Conservation (phyloP, 2,329 filamentous ascomycete genomes). For the Exserohilum rostratum region DNA sequence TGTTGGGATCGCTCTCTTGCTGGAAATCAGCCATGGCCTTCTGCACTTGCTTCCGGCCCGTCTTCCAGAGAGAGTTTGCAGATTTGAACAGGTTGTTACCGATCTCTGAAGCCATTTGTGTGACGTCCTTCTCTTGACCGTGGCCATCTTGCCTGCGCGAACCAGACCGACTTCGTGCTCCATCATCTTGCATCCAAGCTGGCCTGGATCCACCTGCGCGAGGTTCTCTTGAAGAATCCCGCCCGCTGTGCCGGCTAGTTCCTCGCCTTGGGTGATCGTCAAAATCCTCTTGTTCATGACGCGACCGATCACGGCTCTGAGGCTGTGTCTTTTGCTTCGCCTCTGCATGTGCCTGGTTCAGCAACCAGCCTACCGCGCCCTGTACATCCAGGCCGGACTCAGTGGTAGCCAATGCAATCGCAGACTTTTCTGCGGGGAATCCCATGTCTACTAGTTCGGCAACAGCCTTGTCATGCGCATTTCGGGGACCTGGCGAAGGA, state of each 20-base stretch:
- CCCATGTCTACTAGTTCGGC: conserved; percentile 94
- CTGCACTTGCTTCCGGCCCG: conserved; percentile 88
- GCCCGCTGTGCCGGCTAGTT: conserved; percentile 35
- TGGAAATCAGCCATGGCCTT: conserved; percentile 89
- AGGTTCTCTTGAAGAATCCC: conserved; percentile 42
- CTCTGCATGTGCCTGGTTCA: conserved; percentile 89
- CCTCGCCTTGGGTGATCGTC: conserved; percentile 34
- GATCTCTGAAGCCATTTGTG: conserved; percentile 81
- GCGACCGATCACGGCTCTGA: conserved; percentile 35
- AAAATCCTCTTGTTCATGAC: conserved; percentile 31
- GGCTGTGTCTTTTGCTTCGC: conserved; percentile 70
- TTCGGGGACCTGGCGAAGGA: conserved; percentile 35
- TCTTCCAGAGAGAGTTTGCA: conserved; percentile 94
- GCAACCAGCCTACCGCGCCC: conserved; percentile 83
- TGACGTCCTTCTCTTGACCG: conserved; percentile 71
- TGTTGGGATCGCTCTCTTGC: conserved; percentile 72
- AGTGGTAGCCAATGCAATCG: conserved; percentile 77
- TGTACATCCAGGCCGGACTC: conserved; percentile 81
- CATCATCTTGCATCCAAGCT: conserved; percentile 68
- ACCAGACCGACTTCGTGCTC: conserved; percentile 56
- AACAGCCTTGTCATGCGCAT: conserved; percentile 76
- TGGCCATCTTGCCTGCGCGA: conserved; percentile 59
- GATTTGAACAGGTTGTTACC: conserved; percentile 88
- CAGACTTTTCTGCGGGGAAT: conserved; percentile 84
- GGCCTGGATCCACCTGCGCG: conserved; percentile 52